Evolutionary conservation across 192 early-diverging fungal genomes (phyloP).

Genomic region (Umbelopsis sp.): DNA sequence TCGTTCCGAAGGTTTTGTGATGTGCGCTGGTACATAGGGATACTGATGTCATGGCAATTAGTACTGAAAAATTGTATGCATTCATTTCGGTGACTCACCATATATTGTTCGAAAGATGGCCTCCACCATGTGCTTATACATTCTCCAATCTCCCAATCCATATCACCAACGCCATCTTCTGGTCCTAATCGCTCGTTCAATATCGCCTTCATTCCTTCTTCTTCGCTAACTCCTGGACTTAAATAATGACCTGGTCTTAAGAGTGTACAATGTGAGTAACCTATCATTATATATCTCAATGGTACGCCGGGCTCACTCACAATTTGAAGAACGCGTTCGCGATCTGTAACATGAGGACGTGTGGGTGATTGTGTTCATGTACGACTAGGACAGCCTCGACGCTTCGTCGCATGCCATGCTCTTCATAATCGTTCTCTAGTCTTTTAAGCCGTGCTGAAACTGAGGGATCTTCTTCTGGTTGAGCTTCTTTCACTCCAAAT

Average conservation of each 20-base stretch:
- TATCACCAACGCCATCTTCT: conserved; percentile 34
- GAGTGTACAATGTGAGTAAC: background rate
- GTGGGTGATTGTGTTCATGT: conserved; percentile 80
- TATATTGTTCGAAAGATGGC: conserved; percentile 76
- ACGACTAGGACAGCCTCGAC: conserved; percentile 78
- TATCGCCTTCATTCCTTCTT: conserved; percentile 65
- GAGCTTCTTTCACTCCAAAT: conserved; percentile 75
- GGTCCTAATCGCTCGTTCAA: conserved; percentile 60
- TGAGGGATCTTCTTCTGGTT: conserved; percentile 67
- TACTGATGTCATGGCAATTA: conserved; percentile 51
- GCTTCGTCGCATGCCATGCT: conserved; percentile 64
- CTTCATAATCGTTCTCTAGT: conserved; percentile 66
- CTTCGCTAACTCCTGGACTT: conserved; percentile 75
- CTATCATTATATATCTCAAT: too few relatives aligned
- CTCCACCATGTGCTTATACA: conserved; percentile 74
- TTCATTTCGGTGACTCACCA: conserved; percentile 52
- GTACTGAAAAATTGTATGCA: background rate
- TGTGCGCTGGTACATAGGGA: conserved; percentile 78
- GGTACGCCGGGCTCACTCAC: conserved; percentile 40
- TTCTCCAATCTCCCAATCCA: conserved; percentile 76
- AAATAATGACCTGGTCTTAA: conserved; percentile 71
- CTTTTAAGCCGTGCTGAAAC: conserved; percentile 60
- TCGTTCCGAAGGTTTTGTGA: conserved; percentile 78
- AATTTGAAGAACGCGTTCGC: conserved; percentile 75
- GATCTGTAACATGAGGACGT: conserved; percentile 78